These are phyloP conservation scores for Suhomyces choctaworum DNA, from an alignment of 1,139 yeast species.

Conservation along the genomic window DNA sequence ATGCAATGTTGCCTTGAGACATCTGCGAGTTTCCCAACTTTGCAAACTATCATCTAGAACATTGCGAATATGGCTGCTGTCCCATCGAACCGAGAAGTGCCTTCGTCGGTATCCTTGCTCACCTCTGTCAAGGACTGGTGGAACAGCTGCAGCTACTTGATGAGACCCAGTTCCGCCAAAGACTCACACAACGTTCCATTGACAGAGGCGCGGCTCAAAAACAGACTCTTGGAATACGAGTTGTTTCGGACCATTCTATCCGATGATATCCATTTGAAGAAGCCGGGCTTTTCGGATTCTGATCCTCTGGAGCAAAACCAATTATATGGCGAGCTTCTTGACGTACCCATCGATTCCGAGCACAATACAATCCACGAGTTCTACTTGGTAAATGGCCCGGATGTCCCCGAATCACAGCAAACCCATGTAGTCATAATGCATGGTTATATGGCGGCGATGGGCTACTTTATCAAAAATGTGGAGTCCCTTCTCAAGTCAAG, in stretches of 20 bases:
- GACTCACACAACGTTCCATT: slow-evolving; percentile 14
- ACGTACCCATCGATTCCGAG: slow-evolving; percentile 32
- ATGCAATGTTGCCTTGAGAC: no score
- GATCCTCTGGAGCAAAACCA: neutral
- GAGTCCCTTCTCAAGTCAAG: slow-evolving; percentile 35
- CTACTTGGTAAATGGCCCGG: slow-evolving; percentile 30
- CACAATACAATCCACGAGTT: slow-evolving; percentile 41
- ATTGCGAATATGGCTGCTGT: no score
- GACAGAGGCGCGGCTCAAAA: slow-evolving; percentile 25
- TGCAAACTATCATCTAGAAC: no score
- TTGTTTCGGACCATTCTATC: slow-evolving; percentile 37
- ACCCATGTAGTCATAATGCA: slow-evolving; percentile 39
- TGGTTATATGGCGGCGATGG: slow-evolving; percentile 52
- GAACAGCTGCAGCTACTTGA: slow-evolving; percentile 30
- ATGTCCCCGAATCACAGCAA: slow-evolving; percentile 16
- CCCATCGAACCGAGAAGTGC: slow-evolving; percentile 2
- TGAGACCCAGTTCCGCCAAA: slow-evolving; percentile 18
- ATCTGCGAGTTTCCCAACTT: no score
- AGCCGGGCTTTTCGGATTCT: neutral
- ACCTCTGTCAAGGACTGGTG: slow-evolving; percentile 45
- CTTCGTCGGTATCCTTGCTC: slow-evolving; percentile 27
- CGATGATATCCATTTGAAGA: slow-evolving; percentile 27
- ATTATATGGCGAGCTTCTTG: slow-evolving; percentile 29
- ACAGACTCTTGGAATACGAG: slow-evolving; percentile 36
- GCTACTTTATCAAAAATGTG: slow-evolving; percentile 43